Conservation (phyloP, 2,329 filamentous ascomycete genomes). For the Arthrinium phaeospermum region DNA sequence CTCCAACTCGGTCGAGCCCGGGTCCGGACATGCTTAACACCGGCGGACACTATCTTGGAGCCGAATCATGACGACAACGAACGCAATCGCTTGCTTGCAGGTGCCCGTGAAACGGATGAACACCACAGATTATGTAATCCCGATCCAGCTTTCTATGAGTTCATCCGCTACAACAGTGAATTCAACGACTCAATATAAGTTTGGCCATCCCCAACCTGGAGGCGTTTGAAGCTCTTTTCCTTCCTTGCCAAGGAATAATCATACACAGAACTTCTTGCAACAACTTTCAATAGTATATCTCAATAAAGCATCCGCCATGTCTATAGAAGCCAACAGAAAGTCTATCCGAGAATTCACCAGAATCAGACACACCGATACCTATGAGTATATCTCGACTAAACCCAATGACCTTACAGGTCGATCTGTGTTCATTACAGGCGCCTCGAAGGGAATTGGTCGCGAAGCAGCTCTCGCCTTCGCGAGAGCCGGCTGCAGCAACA, state of each 20-base stretch:
- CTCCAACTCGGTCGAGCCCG: neutral
- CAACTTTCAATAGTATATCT: neutral
- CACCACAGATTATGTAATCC: neutral
- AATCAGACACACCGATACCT: conserved; percentile 34
- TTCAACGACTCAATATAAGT: neutral
- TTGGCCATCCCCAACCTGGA: neutral
- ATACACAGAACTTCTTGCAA: too few species aligned
- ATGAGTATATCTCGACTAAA: conserved; percentile 38
- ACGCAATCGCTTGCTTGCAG: too few species aligned
- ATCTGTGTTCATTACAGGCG: conserved; percentile 44
- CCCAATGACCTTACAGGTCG: conserved; percentile 37
- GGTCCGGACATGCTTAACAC: neutral
- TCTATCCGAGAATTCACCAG: conserved; percentile 26
- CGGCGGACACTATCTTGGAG: neutral
- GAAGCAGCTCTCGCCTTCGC: conserved; percentile 40
- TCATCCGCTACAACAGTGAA: too few species aligned
- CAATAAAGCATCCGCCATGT: neutral
- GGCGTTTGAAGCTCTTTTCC: neutral
- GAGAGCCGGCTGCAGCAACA: conserved; percentile 43
- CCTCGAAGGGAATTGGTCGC: conserved; percentile 41
- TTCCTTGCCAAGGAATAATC: neutral
- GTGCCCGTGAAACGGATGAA: neutral
- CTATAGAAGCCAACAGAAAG: conserved; percentile 16
- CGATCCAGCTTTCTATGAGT: neutral
- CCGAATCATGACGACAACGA: neutral